These are phyloP conservation scores for Chlamydomonas sphaeroides DNA, from an alignment of 139 green algal species.

Conservation along the genomic window DNA sequence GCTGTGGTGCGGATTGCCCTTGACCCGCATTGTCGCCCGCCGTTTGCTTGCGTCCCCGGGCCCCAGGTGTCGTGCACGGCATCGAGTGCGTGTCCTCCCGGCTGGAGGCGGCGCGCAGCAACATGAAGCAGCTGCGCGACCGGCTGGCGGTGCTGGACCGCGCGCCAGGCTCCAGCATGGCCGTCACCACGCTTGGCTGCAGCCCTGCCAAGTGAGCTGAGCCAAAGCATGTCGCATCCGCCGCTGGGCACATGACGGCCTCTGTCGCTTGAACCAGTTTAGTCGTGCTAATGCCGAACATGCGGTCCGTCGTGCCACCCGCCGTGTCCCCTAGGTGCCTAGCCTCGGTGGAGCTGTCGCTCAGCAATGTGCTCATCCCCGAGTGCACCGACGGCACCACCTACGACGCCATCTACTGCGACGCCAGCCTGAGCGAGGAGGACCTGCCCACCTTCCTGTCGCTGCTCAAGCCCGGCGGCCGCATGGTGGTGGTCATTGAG, in stretches of 20 bases:
- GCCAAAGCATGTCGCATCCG: not conserved
- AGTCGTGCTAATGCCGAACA: no score
- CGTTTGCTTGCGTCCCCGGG: not conserved
- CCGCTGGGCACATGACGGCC: not conserved
- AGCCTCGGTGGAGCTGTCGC: constrained; percentile 35
- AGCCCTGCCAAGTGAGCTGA: constrained; percentile 39
- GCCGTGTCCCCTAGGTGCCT: constrained; percentile 8
- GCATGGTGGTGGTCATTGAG: constrained; percentile 67
- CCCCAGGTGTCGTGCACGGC: constrained; percentile 47
- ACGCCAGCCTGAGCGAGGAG: constrained; percentile 62
- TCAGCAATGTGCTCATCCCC: constrained; percentile 69
- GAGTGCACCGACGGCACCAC: constrained; percentile 66
- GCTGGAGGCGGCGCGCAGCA: constrained; percentile 58
- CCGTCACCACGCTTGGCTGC: constrained; percentile 37
- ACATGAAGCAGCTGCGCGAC: constrained; percentile 58
- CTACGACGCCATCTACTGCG: constrained; percentile 70
- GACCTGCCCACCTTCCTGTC: constrained; percentile 69
- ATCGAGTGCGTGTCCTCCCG: constrained; percentile 65
- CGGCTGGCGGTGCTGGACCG: constrained; percentile 45
- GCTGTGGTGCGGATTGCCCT: no score
- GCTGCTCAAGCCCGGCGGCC: constrained; percentile 61
- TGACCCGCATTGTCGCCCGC: no score
- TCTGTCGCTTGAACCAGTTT: no score
- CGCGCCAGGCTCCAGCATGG: constrained; percentile 27
- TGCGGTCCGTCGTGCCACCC: no score